Base-by-base conservation (phyloP, 768 basidiomycete genomes). In the Kondoa subrosea region DNA sequence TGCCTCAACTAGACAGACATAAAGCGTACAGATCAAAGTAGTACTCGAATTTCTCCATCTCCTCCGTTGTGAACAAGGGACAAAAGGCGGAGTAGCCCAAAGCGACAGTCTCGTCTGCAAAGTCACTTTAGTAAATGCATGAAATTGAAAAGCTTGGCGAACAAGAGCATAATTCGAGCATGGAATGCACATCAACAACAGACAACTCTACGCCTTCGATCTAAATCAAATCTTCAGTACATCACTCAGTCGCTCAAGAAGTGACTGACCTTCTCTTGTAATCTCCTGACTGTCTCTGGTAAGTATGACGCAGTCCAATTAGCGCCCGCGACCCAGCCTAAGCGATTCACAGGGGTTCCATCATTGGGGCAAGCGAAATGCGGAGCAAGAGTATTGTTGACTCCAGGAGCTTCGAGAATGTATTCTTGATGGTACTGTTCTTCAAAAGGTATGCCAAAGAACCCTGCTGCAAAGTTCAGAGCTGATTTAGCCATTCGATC, bases 61-160 rank as follows among this genome's bases (percentile, higher is more conserved):
- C 78, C 29, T 76, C 75, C 59, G 74, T 73, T 4, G 76, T 78
- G 73, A 80, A 80, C 32, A 80, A 69, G 2, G 71, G 64, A 71
- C 78, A 80, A 74, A 79, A 80, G 2, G 74, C 69, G 2, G 77
- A 78, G 21, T 77, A 77, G 12, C 77, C 78, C 4, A 79, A 73
- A 0, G 78, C 75, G 56, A 78, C 92, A 21, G 92, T 91, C 87
- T 91, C 89, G 71, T 90, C 91, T 3, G 88, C 84, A 72, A 8
- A 21, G 21, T 50, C 21, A 21, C 12, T 50, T 8, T 8, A 21
- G 21, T 50, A 50, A 50, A 21, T 50, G 21, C 40, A 8, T 8
- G 40, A 50, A 8, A 50, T 8, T 50, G 40, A 8, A 8, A 50
- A 8, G 40, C 40, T 8, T 21, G n/a, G n/a, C 40, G 40, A 8